Evolutionary conservation across 768 basidiomycete genomes (phyloP), one percentile per base, ranked within the genome.

Genomic region (Russula ochroleuca): DNA sequence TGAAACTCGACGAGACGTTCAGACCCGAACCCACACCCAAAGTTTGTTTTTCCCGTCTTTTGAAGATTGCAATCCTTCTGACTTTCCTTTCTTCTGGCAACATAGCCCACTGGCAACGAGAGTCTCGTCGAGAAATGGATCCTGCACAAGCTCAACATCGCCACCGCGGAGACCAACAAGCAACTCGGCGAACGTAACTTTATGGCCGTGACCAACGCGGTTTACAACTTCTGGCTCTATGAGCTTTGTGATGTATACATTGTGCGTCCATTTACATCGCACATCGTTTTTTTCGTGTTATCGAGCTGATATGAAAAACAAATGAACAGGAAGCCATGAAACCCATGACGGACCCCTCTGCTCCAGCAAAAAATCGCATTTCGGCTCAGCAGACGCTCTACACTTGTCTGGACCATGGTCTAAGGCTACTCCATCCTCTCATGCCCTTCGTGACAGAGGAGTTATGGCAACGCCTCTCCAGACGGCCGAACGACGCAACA

Each of bases 381-480:
- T 98, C 95, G 13, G 91, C 96, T 4, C 95, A 97, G 72, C 92
- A 98, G 76, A 98, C 96, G 0, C 78, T 99, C 41, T 97, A 98
- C 75, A 95, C 89, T 8, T 96, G 94, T 73, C 81, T 99, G 45
- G 97, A 99, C 70, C 77, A 87, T 64, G 97, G 95, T 11, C 79
- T 99, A 58, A 85, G 88, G 21, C 79, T 99, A 2, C 80, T 98
- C 1, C 97, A 98, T 74, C 97, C 97, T 0, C 94, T 98, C 78
- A 99, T 98, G 97, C 97, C 97, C 1, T 99, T 90, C 75, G 92
- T 99, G 37, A 98, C 97, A 5, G 97, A 99, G 76, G 97, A 98
- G 74, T 78, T 99, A 13, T 99, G 97, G 97, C 97, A 99, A 74
- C 85, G 97, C 33, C 79, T 99, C 2, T 94, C 95, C 0, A 81